phyloP scores from a whole-genome alignment of 257 asterid species.

The Solanum bulbocastanum region DNA sequence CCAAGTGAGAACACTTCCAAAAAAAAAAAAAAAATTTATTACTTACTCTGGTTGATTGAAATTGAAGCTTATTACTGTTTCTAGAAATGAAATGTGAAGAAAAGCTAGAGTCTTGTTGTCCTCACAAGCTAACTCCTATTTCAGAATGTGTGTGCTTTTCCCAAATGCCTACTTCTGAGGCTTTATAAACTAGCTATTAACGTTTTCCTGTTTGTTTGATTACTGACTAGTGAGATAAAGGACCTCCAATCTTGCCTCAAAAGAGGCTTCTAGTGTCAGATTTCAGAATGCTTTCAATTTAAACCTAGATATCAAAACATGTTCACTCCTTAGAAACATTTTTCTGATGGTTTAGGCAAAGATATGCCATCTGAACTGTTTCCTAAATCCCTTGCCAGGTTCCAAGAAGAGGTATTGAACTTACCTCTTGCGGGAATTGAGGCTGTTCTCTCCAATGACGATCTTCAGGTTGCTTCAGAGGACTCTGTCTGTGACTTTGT shows the following conservation, averaged over 20 bases:
- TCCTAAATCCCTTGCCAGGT: slow-evolving; percentile 2
- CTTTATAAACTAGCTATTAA: background rate
- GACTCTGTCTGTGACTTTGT: slow-evolving; percentile 4
- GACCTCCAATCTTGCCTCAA: background rate
- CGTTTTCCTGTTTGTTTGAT: background rate
- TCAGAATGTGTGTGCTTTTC: background rate
- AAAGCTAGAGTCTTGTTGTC: background rate
- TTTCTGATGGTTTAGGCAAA: background rate
- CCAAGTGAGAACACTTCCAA: background rate
- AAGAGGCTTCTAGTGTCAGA: background rate
- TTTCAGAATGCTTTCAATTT: background rate
- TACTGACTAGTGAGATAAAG: background rate
- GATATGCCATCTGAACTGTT: background rate
- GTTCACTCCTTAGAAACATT: background rate
- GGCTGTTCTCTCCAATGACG: slow-evolving; percentile 10
- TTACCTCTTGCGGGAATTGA: slow-evolving; percentile 8
- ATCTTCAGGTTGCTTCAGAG: slow-evolving; percentile 11
- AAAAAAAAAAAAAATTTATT: too few relatives aligned
- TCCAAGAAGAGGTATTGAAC: slow-evolving; percentile 7
- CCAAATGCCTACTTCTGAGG: background rate
- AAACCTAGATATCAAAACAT: background rate
- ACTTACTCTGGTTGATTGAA: background rate
- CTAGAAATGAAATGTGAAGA: background rate
- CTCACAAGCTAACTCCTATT: background rate
- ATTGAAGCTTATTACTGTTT: background rate